Conservation (phyloP, 352 stramenopile genomes). For the Globisporangium megalacanthum region DNA sequence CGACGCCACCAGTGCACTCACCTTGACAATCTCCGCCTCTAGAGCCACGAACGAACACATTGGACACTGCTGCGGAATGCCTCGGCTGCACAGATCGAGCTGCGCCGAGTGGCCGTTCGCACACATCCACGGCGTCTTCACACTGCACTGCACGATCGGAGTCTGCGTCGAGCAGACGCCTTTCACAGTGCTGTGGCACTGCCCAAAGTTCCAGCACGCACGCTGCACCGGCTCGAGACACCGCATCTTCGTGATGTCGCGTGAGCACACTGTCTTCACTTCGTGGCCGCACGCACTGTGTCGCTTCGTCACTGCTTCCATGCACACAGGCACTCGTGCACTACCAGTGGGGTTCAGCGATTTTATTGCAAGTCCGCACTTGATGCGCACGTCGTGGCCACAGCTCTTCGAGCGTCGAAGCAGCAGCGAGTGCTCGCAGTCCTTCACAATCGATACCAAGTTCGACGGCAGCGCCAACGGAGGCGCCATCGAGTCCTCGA, state of each 20-base stretch:
- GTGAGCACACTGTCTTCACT: constrained; percentile 29
- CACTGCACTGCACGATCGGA: constrained; percentile 26
- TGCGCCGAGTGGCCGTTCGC: constrained; percentile 26
- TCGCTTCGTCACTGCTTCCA: constrained; percentile 23
- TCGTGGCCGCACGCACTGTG: constrained; percentile 35
- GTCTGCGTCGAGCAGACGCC: constrained; percentile 15
- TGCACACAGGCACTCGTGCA: constrained; percentile 12
- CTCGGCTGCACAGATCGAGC: constrained; percentile 41
- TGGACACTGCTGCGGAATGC: constrained; percentile 45
- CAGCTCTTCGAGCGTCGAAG: constrained; percentile 35
- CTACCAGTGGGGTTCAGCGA: constrained; percentile 16
- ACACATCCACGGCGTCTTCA: constrained; percentile 38
- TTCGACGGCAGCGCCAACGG: constrained; percentile 19
- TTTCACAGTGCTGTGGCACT: constrained; percentile 30
- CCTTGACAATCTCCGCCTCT: constrained; percentile 20
- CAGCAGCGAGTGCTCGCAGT: constrained; percentile 31
- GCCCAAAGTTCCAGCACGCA: constrained; percentile 53
- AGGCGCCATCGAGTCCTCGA: constrained; percentile 29
- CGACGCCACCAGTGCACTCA: neutral
- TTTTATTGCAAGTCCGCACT: constrained; percentile 45
- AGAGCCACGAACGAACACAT: constrained; percentile 32
- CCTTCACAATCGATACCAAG: constrained; percentile 24
- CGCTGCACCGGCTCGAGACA: constrained; percentile 23
- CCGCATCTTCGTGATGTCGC: constrained; percentile 30
- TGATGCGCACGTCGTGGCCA: constrained; percentile 52